Evolutionary conservation across 2,329 filamentous ascomycete genomes (phyloP), one percentile per base, ranked within the genome.

Genomic region (Ophiostoma ulmi): DNA sequence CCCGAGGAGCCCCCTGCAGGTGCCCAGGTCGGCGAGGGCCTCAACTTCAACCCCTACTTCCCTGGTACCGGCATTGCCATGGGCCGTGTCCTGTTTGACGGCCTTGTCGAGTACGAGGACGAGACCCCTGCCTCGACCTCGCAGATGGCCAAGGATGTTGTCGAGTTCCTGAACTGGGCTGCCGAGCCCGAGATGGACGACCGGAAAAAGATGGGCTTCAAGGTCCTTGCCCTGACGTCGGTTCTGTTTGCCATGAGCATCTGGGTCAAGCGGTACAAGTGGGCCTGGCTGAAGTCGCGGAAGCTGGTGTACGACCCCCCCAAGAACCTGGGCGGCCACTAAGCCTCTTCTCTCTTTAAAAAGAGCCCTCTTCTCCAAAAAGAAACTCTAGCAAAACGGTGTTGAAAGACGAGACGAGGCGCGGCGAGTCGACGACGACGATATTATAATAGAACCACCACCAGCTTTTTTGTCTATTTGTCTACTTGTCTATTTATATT

Each of bases 11-110:
- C 93, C 72, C 95, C 95, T 70, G 92, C 95, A 69, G 95, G 95
- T 80, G 93, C 92, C 74, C 84, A 87, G 77, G 91, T 99, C 72
- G 90, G 89, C 77, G 88, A 90, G 73, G 95, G 95, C 78, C 90
- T 99, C 83, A 97, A 98, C 90, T 99, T 99, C 89, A 99, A 99
- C 88, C 95, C 95, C 73, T 99, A 97, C 87, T 99, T 99, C 90
- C 95, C 95, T 72, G 95, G 95, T 80, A 98, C 95, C 77, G 94
- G 94, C 80, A 99, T 99, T 81, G 95, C 92, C 78, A 99, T 99
- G 95, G 94, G 91, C 77, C 94, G 95, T 88, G 95, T 98, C 73
- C 89, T 99, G 73, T 99, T 97, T 84, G 95, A 99, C 76, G 95
- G 93, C 74, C 85, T 99, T 72, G 95, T 99, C 74, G 95, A 99